Conservation (phyloP, 176 grass and related monocot genomes). For the Oryza officinalis region DNA sequence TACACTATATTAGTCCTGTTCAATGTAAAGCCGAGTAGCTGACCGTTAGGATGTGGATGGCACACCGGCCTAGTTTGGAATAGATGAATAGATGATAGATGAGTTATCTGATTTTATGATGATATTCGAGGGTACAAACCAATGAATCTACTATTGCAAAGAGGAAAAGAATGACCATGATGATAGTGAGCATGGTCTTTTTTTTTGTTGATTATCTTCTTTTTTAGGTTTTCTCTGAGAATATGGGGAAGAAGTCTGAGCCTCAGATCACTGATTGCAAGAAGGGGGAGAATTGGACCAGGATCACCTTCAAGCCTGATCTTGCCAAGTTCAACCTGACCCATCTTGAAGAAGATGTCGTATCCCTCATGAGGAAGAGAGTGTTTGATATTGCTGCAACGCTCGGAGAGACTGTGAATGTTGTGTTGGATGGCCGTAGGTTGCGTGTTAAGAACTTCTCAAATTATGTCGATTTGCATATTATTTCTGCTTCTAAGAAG, state of each 20-base stretch:
- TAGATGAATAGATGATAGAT: no score
- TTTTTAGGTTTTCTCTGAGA: conserved; percentile 71
- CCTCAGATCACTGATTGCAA: conserved; percentile 75
- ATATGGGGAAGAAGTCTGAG: conserved; percentile 67
- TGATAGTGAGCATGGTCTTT: no score
- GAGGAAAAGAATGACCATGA: no score
- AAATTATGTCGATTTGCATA: conserved; percentile 67
- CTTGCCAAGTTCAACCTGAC: conserved; percentile 84
- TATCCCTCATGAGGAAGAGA: conserved; percentile 86
- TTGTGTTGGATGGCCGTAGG: conserved; percentile 71
- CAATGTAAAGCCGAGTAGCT: no score
- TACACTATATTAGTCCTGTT: no score
- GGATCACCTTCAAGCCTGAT: conserved; percentile 82
- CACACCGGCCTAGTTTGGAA: no score
- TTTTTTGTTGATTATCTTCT: not conserved
- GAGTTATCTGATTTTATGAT: no score
- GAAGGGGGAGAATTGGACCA: conserved; percentile 79
- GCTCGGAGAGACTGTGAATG: conserved; percentile 74
- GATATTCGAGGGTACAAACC: no score
- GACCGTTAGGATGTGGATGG: no score
- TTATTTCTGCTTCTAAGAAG: conserved; percentile 42
- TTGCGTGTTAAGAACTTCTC: conserved; percentile 55
- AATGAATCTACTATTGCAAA: not conserved
- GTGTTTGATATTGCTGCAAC: conserved; percentile 82
- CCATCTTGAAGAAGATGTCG: conserved; percentile 72